A percentile compares a stretch with the other conserved stretches of the same genome.
Conservation (phyloP, 2,329 filamentous ascomycete genomes). For the Trichoderma sp. region DNA sequence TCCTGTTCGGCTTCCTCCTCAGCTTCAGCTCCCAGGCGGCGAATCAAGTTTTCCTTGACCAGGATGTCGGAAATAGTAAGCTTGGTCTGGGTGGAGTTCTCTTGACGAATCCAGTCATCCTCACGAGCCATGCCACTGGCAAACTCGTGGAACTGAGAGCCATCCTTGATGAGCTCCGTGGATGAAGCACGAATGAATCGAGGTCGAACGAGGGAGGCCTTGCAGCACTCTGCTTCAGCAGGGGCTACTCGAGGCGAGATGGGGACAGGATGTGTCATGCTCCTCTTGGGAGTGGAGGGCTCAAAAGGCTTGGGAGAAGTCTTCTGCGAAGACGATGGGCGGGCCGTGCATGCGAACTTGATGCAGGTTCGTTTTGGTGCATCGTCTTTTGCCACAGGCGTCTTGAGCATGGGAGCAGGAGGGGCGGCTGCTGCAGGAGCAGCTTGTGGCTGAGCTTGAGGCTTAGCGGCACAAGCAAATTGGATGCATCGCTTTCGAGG, state of each 20-base stretch:
- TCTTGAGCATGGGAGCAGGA: conserved; percentile 40
- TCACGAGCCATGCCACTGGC: conserved; percentile 79
- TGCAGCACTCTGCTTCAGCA: conserved; percentile 33
- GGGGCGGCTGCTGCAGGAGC: conserved; percentile 36
- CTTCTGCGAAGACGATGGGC: conserved; percentile 49
- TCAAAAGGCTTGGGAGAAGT: conserved; percentile 40
- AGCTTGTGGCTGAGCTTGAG: conserved; percentile 50
- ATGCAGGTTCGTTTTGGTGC: conserved; percentile 64
- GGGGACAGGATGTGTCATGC: conserved; percentile 33
- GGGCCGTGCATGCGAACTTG: conserved; percentile 74
- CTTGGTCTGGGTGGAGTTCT: conserved; percentile 66
- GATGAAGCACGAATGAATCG: conserved; percentile 57
- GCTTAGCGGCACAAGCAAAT: conserved; percentile 80
- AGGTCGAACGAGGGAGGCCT: conserved; percentile 37
- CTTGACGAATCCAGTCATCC: conserved; percentile 86
- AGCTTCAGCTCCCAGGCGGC: conserved; percentile 82
- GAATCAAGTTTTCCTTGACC: conserved; percentile 85
- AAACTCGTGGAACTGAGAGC: conserved; percentile 84
- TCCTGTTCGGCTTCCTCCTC: conserved; percentile 84
- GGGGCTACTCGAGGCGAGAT: conserved; percentile 34
- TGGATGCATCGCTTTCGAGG: conserved; percentile 85
- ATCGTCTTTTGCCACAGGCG: conserved; percentile 42
- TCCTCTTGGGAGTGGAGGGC: conserved; percentile 41
- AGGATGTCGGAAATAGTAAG: conserved; percentile 90
- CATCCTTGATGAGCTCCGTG: conserved; percentile 57